Percentiles rank a stretch among this genome's conserved stretches.
Evolutionary conservation across 148 eudicot species (phyloP).

Genomic region (Rhododendron ferrugineum): DNA sequence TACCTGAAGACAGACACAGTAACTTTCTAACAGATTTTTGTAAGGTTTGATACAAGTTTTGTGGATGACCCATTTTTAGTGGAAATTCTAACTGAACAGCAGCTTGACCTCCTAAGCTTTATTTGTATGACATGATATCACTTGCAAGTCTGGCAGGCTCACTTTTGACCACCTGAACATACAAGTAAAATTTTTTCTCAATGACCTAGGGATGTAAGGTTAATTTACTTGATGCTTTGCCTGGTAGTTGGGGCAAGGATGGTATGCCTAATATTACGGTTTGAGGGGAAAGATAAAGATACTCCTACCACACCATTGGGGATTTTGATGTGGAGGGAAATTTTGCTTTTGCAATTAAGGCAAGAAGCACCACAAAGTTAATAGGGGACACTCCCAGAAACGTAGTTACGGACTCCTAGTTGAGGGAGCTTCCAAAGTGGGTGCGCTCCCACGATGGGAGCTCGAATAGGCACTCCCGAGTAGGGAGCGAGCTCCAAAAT

Average conservation of each 20-base stretch:
- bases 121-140: neutral
- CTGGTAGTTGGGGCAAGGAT: neutral
- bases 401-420: neutral
- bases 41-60: neutral
- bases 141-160: neutral
- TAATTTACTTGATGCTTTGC: neutral
- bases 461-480: too few species aligned
- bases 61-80: neutral
- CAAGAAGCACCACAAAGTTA: neutral
- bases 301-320: neutral
- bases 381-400: neutral
- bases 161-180: neutral
- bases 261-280: neutral
- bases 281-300: neutral
- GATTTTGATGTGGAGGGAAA: neutral
- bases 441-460: too few species aligned
- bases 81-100: neutral
- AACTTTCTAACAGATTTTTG: neutral
- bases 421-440: too few species aligned
- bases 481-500: too few species aligned
- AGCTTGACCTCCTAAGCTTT: neutral
- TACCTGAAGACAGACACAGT: neutral
- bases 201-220: neutral
- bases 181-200: neutral
- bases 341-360: neutral